phyloP scores from a whole-genome alignment of 1,139 yeast species.

The Yamadazyma songkhlaensis region DNA sequence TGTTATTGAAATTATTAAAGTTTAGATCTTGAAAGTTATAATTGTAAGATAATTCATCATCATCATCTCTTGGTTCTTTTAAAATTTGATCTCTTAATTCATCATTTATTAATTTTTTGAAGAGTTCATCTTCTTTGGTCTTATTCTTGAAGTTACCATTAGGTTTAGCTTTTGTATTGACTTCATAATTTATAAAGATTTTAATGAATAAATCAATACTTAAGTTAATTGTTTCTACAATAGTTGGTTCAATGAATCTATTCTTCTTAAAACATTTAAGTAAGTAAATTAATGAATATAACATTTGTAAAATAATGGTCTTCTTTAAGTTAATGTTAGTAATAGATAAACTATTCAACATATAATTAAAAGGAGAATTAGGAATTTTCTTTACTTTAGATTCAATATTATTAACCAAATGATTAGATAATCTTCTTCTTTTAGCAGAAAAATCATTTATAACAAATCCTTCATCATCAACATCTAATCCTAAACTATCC shows the following conservation, averaged over 20 bases:
- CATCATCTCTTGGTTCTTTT: slow-evolving; percentile 26
- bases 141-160: slow-evolving; percentile 12
- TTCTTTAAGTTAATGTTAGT: slow-evolving; percentile 46
- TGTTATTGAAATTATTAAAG: slow-evolving; percentile 13
- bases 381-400: slow-evolving; percentile 29
- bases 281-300: slow-evolving; percentile 41
- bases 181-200: slow-evolving; percentile 37
- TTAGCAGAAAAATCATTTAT: slow-evolving; percentile 47
- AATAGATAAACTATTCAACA: slow-evolving; percentile 45
- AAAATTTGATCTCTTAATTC: slow-evolving; percentile 40
- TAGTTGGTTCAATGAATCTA: slow-evolving; percentile 18
- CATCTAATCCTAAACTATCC: slow-evolving; percentile 32
- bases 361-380: slow-evolving; percentile 39
- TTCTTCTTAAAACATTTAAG: slow-evolving; percentile 31
- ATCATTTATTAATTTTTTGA: slow-evolving; percentile 38
- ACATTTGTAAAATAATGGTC: slow-evolving; percentile 43
- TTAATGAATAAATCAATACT: slow-evolving; percentile 38
- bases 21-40: slow-evolving; percentile 4
- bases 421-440: slow-evolving; percentile 24
- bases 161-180: slow-evolving; percentile 16
- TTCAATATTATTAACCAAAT: slow-evolving; percentile 10
- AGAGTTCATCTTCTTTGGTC: slow-evolving; percentile 37
- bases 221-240: slow-evolving; percentile 21
- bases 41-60: slow-evolving; percentile 19
- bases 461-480: slow-evolving; percentile 48